Evolutionary conservation across 1,139 yeast species (phyloP), one percentile per base, ranked within the genome.

Genomic region (Diutina scorzettiae): DNA sequence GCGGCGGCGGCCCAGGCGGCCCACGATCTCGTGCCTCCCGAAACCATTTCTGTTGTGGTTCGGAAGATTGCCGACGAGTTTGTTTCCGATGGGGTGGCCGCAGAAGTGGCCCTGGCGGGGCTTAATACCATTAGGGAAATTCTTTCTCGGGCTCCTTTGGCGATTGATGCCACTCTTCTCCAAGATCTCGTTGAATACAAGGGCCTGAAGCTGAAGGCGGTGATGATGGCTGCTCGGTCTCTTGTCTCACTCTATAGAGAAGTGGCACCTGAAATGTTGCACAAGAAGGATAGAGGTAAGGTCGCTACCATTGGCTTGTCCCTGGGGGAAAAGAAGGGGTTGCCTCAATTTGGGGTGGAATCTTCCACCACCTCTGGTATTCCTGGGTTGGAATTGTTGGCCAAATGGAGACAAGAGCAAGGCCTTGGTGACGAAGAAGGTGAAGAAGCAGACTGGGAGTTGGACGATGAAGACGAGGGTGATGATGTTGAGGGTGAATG

Each of bases 21-120:
- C 25, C 99, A 91, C 58, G 97, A 93, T 55, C 70, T 89, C 55
- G 96, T 91, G 6, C 98, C 99, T 27, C 98, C 98, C 2, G 98
- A 93, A 58, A 76, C 78, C 12, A 76, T 91, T 45, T 66, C 73
- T 41, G 78, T 82, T 41, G 77, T 91, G 50, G 81, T 91, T 8
- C 75, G 95, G 46, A 91, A 89, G 58, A 80, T 91, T 52, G 97
- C 98, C 2, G 95, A 91, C 62, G 98, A 93, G 62, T 91, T 91
- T 55, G 96, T 91, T 40, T 84, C 95, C 52, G 97, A 91, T 57
- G 98, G 98, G 68, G 98, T 91, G 32, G 87, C 97, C 9, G 81
- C 95, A 20, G 96, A 91, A 62, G 98, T 89, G 44, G 96, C 97
- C 11, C 87, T 96, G 42, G 97, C 97, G 3, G 99, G 99, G 54